Evolutionary conservation across 2,329 filamentous ascomycete genomes (phyloP), one percentile per base, ranked within the genome.

Genomic region (Aaosphaeria arxii): DNA sequence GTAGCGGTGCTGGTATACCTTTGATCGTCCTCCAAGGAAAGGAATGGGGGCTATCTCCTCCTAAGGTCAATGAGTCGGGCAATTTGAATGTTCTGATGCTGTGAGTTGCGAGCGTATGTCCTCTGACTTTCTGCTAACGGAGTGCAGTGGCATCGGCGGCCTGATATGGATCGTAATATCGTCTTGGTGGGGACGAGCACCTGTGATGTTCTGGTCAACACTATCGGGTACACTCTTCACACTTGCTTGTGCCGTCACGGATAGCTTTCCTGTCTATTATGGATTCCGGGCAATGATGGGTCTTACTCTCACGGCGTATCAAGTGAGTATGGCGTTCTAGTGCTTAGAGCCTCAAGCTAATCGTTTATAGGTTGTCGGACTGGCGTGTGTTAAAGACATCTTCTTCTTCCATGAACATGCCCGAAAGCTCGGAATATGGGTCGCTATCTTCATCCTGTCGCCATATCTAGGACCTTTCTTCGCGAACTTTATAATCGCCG

Each of bases 61-160:
- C 78, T 36, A 69, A 71, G 24, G 75, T 81, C 49, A 80, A 81
- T 53, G 74, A 78, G 55, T 72, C 76, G 5, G 74, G 77, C 39
- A 77, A 75, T 13, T 72, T 78, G 5, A 81, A 81, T 50, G 72
- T 80, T 1, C 78, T 80, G 51, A 77, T 77, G 68, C 66, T 79
- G 71, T 74, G 56, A 50, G 66, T 51, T 6, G 9, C 13, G 24
- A 43, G 44, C 30, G 17, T 36, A 38, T 9, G 5, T 17, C 31
- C 28, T 5, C 32, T 5, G 5, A 45, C 6, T 11, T 44, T 33
- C 30, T 17, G 30, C 45, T 52, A 33, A 57, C 30, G 7, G 29
- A 0, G 1, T 28, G 17, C 11, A 58, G 58, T 17, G 70, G 69
- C 11, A 64, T 70, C 7, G 73, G 52, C 61, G 73, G 72, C 65